Evolutionary conservation across 2,329 filamentous ascomycete genomes (phyloP).

Genomic region (Neurospora crassa): DNA sequence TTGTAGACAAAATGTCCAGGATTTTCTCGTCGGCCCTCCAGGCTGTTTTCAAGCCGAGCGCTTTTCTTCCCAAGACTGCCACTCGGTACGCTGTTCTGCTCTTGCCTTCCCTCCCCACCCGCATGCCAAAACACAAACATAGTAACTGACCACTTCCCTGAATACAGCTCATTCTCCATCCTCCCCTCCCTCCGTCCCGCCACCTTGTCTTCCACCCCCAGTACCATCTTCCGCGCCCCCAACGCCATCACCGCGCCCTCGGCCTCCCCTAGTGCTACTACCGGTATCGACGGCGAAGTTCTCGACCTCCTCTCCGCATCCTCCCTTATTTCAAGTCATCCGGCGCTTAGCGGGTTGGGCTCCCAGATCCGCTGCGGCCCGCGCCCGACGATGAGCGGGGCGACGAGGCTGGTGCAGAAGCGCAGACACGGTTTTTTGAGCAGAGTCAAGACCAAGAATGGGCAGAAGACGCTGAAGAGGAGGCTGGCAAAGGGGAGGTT

Average conservation of each 20-base stretch:
- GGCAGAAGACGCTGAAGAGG: slow-evolving; percentile 42
- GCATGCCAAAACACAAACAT: too few species aligned
- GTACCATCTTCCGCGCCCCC: slow-evolving; percentile 20
- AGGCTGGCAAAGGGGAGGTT: slow-evolving; percentile 43
- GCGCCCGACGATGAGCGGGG: slow-evolving; percentile 45
- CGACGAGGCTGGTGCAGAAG: slow-evolving; percentile 48
- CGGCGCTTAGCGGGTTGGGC: slow-evolving; percentile 18
- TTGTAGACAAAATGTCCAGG: slow-evolving; percentile 6
- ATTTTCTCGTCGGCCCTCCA: slow-evolving; percentile 11
- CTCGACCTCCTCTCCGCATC: slow-evolving; percentile 36
- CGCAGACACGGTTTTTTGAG: slow-evolving; percentile 48
- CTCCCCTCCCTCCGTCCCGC: slow-evolving; percentile 42
- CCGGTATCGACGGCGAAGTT: slow-evolving; percentile 15
- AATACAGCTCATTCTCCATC: slow-evolving; percentile 26
- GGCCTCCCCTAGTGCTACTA: slow-evolving; percentile 18
- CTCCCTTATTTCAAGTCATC: slow-evolving; percentile 30
- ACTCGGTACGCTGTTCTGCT: background rate
- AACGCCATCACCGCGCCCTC: slow-evolving; percentile 21
- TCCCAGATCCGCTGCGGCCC: slow-evolving; percentile 49
- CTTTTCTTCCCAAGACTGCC: slow-evolving; percentile 2
- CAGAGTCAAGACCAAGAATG: slow-evolving; percentile 39
- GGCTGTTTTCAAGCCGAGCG: slow-evolving; percentile 11
- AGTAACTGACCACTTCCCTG: background rate
- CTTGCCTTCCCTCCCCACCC: too few species aligned
- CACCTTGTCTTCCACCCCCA: slow-evolving; percentile 22